Base-by-base conservation (phyloP, 306 rosid genomes). In the Glycine tomentella region DNA sequence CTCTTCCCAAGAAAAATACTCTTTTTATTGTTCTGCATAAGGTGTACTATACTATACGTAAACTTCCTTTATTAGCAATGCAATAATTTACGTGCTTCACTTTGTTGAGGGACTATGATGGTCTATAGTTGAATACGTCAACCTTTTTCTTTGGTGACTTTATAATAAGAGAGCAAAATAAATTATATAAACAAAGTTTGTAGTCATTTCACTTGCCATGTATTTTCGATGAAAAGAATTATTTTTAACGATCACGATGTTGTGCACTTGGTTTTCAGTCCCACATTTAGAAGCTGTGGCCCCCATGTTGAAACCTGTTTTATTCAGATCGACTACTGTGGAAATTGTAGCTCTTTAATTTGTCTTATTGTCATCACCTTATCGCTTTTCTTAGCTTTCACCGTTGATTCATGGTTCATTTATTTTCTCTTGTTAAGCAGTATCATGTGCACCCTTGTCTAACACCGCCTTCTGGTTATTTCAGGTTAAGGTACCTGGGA, bases 271-370 rank as follows among this genome's bases (percentile, higher is more conserved):
- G 11, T 17, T 57, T 57, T 16, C 46, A 44, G 8, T 40, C 72
- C 57, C 67, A 76, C 69, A 36, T 57, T 84, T 61, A 50, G n/a
- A 76, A 8, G 9, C 14, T 34, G 38, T 70, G 82, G 78, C 55
- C 75, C 86, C 58, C 44, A 12, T 9, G 16, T 69, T 45, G 69
- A 63, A 63, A 17, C 9, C 34, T 40, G 44, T 36, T 36, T 38
- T 15, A 14, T 81, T 71, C 17, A 16, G 15, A n/a, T 78, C 57
- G 31, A 49, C 44, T 17, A 45, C 15, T 31, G 16, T 25, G 45
- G 72, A 69, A 77, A 73, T 17, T 42, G 13, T 46, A 13, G 25
- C 59, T 11, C 7, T 25, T 25, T 25, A 25, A 25, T 25, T 25
- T 25, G 31, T 25, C 31, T 25, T 25, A 25, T 25, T 25, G 7